phyloP scores from a whole-genome alignment of 768 basidiomycete species.

The Boletus eberwhitei region DNA sequence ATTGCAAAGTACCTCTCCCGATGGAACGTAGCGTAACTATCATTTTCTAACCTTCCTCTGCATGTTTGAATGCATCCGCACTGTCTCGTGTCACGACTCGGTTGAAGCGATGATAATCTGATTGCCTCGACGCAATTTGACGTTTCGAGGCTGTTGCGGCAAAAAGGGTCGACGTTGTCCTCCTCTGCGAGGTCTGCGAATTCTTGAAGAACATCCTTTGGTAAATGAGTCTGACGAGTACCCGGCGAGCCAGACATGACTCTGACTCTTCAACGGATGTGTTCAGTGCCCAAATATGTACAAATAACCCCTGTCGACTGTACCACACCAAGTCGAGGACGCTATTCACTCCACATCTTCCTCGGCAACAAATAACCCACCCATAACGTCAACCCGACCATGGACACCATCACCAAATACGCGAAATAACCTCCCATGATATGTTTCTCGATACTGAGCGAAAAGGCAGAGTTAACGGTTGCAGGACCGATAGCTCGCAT shows the following conservation, averaged over 20 bases:
- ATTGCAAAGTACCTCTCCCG: too few species aligned
- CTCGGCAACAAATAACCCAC: slow-evolving; percentile 34
- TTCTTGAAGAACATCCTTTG: slow-evolving; percentile 91
- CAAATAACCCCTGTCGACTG: slow-evolving; percentile 20
- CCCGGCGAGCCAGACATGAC: slow-evolving; percentile 60
- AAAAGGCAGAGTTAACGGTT: slow-evolving; percentile 26
- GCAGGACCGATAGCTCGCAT: slow-evolving; percentile 30
- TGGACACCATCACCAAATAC: slow-evolving; percentile 38
- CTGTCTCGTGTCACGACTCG: slow-evolving; percentile 81
- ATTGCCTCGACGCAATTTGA: slow-evolving; percentile 91
- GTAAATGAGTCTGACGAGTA: slow-evolving; percentile 86
- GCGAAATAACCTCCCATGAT: slow-evolving; percentile 57
- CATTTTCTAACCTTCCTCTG: slow-evolving; percentile 43
- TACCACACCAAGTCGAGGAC: too few species aligned
- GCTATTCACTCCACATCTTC: slow-evolving; percentile 18
- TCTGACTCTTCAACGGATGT: too few species aligned
- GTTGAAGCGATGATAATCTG: slow-evolving; percentile 92
- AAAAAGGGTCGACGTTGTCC: slow-evolving; percentile 86
- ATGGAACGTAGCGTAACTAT: too few species aligned
- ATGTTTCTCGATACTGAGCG: slow-evolving; percentile 27
- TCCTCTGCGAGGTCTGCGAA: slow-evolving; percentile 93
- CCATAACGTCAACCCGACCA: slow-evolving; percentile 30
- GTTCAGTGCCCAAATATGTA: neutral
- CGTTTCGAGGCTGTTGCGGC: slow-evolving; percentile 90
- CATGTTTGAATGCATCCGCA: slow-evolving; percentile 70